These are phyloP conservation scores for Lachnellula occidentalis DNA, from an alignment of 2,329 filamentous ascomycete species.

Conservation along the genomic window DNA sequence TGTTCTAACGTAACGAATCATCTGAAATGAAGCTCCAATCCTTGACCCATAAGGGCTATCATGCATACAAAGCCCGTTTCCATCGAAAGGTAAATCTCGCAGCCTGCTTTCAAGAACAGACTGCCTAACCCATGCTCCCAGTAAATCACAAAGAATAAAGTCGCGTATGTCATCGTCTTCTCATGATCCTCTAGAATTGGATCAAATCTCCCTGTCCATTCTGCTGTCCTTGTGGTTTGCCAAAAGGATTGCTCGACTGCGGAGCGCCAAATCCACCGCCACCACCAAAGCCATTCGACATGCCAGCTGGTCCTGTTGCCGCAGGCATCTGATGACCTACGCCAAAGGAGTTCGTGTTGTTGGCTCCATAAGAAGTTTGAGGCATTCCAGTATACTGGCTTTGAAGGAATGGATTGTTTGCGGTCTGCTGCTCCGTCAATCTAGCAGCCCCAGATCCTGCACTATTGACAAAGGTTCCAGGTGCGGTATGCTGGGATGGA, in stretches of 20 bases:
- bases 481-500: constrained; percentile 91
- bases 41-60: too few species aligned
- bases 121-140: not conserved
- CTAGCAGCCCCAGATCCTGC: constrained; percentile 74
- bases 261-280: constrained; percentile 33
- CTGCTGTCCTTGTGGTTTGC: constrained; percentile 44
- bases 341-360: constrained; percentile 25
- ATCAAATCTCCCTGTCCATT: constrained; percentile 31
- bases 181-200: constrained; percentile 23
- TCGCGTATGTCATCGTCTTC: not conserved
- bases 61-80: constrained; percentile 11
- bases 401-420: constrained; percentile 84
- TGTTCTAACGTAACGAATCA: constrained; percentile 18
- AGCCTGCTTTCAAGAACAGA: constrained; percentile 18
- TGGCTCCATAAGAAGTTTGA: constrained; percentile 47
- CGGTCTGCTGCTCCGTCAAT: constrained; percentile 53
- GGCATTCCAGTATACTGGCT: constrained; percentile 79
- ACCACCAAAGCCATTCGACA: constrained; percentile 43
- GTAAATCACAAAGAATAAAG: constrained; percentile 11
- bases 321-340: constrained; percentile 43
- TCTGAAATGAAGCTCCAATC: constrained; percentile 13
- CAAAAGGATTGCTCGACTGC: constrained; percentile 49
- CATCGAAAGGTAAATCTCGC: constrained; percentile 16
- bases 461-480: constrained; percentile 94
- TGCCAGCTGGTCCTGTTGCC: constrained; percentile 51